Conservation (phyloP, 2,329 filamentous ascomycete genomes). For the Chaetomium sp. region DNA sequence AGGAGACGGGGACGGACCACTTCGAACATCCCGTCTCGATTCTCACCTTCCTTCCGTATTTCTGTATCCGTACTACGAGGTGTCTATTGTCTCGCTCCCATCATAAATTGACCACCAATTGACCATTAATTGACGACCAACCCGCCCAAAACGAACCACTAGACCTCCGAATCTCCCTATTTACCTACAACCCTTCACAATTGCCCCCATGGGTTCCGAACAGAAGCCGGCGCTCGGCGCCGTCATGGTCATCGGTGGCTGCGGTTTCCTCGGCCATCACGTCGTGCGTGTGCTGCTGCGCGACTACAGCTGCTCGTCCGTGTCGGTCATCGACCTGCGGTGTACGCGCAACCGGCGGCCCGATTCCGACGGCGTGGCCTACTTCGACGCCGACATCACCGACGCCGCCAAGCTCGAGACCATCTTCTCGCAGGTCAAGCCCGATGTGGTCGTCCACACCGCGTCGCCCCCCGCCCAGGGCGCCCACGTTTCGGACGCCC, state of each 20-base stretch:
- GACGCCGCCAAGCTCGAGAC: conserved; percentile 53
- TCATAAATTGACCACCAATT: conserved; percentile 1
- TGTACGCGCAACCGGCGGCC: conserved; percentile 62
- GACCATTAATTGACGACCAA: no score
- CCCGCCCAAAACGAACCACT: no score
- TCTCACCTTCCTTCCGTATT: neutral
- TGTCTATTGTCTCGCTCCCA: neutral
- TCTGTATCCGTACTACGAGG: neutral
- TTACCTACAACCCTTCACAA: neutral
- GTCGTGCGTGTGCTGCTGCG: conserved; percentile 67
- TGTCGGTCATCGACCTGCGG: conserved; percentile 67
- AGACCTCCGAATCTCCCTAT: no score
- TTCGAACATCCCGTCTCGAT: neutral
- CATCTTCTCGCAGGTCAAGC: conserved; percentile 60
- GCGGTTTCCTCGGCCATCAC: conserved; percentile 78
- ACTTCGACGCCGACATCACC: conserved; percentile 75
- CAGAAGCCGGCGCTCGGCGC: conserved; percentile 51
- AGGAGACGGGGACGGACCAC: conserved; percentile 8
- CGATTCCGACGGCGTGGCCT: conserved; percentile 50
- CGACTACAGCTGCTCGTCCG: conserved; percentile 46
- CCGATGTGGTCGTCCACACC: conserved; percentile 85
- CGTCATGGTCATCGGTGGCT: conserved; percentile 75
- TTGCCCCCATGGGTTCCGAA: conserved; percentile 24
- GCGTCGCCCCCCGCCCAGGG: conserved; percentile 61
- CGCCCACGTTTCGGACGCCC: conserved; percentile 45